Evolutionary conservation across 768 basidiomycete genomes (phyloP).

Genomic region (Pulveroboletus sp.): DNA sequence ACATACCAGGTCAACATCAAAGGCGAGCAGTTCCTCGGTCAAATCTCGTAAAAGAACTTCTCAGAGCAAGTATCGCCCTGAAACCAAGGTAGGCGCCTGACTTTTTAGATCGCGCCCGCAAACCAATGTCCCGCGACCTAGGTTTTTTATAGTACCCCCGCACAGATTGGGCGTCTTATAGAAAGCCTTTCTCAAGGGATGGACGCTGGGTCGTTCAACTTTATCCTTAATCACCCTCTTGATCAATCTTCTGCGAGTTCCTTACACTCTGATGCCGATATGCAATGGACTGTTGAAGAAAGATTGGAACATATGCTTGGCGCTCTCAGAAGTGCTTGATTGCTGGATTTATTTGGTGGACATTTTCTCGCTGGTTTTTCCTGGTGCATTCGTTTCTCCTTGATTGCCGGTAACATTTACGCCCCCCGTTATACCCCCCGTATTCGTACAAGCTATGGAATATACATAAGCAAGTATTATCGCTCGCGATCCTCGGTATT

Average conservation of each 20-base stretch:
- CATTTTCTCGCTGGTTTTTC: slow-evolving; percentile 7
- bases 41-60: slow-evolving; percentile 57
- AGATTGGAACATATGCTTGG: slow-evolving; percentile 70
- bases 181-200: slow-evolving; percentile 78
- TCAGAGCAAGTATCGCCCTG: slow-evolving; percentile 62
- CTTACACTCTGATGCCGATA: slow-evolving; percentile 55
- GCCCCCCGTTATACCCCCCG: slow-evolving; percentile 25
- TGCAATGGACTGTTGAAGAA: slow-evolving; percentile 74
- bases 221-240: slow-evolving; percentile 45
- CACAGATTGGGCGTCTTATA: slow-evolving; percentile 80
- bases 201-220: slow-evolving; percentile 84
- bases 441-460: slow-evolving; percentile 33
- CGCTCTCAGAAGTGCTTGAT: slow-evolving; percentile 31
- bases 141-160: slow-evolving; percentile 50
- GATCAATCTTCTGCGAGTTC: slow-evolving; percentile 64
- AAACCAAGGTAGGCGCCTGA: slow-evolving; percentile 68
- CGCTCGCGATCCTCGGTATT: slow-evolving; percentile 10
- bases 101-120: slow-evolving; percentile 1
- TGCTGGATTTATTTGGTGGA: slow-evolving; percentile 25
- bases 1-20: slow-evolving; percentile 64
- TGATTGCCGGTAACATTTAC: slow-evolving; percentile 18
- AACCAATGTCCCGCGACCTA: slow-evolving; percentile 12
- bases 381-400: slow-evolving; percentile 14
- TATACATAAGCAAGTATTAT: slow-evolving; percentile 31
- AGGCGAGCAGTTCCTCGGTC: slow-evolving; percentile 57